Evolutionary conservation across 2,329 filamentous ascomycete genomes (phyloP), one percentile per base, ranked within the genome.

Genomic region (Phaeosphaeria sp.): DNA sequence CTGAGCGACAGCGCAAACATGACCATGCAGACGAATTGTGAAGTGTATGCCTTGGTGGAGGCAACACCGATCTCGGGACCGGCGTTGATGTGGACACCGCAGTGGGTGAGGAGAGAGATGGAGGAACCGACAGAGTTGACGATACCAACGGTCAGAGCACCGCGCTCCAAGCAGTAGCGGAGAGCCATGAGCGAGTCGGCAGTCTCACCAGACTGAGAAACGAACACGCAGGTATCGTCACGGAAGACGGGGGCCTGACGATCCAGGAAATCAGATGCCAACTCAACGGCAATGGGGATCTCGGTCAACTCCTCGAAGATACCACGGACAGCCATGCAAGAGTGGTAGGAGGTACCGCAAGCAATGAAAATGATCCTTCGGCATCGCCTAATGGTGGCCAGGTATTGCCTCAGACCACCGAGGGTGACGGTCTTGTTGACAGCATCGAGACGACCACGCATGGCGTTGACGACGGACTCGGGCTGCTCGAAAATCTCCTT

Each of bases 401-500:
- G 96, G 84, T 98, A 99, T 71, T 96, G 95, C 71, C 93, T 90
- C 69, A 99, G 87, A 68, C 95, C 95, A 85, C 95, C 95, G 24
- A 99, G 89, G 9, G 94, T 98, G 71, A 99, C 93, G 57, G 88
- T 91, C 86, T 96, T 96, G 85, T 97, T 96, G 72, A 88, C 90
- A 59, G 91, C 85, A 80, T 99, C 95, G 72, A 99, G 85, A 83
- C 95, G 95, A 82, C 95, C 95, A 88, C 95, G 92, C 95, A 99
- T 99, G 68, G 95, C 97, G 87, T 99, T 99, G 84, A 99, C 89
- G 61, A 99, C 92, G 15, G 95, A 99, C 83, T 99, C 95, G 75
- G 95, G 95, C 85, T 99, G 95, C 86, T 99, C 95, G 80, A 99
- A 99, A 75, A 99, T 99, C 81, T 99, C 95, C 88, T 99, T 99